Conservation (phyloP, 208 protist species). For the Leishmania braziliensis region DNA sequence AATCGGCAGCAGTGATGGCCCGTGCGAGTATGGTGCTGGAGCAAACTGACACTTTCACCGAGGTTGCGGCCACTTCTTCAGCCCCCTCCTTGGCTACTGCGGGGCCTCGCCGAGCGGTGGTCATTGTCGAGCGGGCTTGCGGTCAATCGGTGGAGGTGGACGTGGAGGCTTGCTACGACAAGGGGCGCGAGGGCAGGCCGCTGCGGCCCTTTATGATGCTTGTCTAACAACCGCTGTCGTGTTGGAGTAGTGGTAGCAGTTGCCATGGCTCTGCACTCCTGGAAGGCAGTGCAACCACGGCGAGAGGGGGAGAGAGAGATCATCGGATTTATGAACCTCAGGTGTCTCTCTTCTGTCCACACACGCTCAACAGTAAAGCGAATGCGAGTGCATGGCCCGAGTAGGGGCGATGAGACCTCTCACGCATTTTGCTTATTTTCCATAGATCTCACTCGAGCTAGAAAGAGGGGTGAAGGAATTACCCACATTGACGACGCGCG, state of each 20-base stretch:
- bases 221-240: background rate
- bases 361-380: background rate
- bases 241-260: background rate
- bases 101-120: slow-evolving; percentile 5
- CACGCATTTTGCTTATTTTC: background rate
- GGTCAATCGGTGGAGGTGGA: slow-evolving; percentile 38
- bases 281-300: background rate
- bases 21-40: background rate
- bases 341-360: background rate
- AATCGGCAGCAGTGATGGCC: background rate
- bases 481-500: background rate
- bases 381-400: background rate
- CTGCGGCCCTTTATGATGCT: slow-evolving; percentile 27
- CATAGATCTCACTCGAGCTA: background rate
- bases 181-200: slow-evolving; percentile 8
- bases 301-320: background rate
- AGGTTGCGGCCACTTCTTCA: background rate
- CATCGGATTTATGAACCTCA: background rate
- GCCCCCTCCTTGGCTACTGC: background rate
- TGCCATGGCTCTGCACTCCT: background rate
- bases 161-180: slow-evolving; percentile 46
- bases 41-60: background rate
- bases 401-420: background rate
- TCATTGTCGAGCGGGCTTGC: slow-evolving; percentile 49
- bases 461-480: background rate